phyloP scores from a whole-genome alignment of 164 flowering plant species.

The Sedum album region DNA sequence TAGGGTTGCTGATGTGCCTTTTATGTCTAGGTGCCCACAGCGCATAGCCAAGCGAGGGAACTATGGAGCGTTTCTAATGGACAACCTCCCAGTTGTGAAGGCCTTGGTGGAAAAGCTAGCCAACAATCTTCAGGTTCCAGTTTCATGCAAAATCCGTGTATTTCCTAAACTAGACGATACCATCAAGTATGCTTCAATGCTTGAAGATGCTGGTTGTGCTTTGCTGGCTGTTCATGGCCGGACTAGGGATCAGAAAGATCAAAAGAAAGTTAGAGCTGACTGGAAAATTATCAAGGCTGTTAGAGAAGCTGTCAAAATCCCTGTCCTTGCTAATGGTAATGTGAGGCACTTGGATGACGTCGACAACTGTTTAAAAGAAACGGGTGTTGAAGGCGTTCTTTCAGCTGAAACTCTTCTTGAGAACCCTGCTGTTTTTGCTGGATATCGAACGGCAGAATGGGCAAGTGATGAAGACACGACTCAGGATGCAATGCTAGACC shows the following conservation, averaged over 20 bases:
- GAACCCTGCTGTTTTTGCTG: conserved; percentile 94
- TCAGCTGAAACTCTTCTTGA: conserved; percentile 96
- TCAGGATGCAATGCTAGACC: conserved; percentile 49
- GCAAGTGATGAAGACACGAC: conserved; percentile 21
- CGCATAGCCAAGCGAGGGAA: conserved; percentile 90
- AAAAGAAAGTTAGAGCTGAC: conserved; percentile 68
- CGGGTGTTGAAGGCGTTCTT: conserved; percentile 86
- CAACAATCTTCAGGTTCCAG: conserved; percentile 63
- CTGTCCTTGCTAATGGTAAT: conserved; percentile 93
- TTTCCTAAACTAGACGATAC: conserved; percentile 76
- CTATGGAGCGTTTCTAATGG: conserved; percentile 97
- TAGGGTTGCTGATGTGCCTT: background rate
- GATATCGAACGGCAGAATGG: conserved; percentile 75
- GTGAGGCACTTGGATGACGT: conserved; percentile 81
- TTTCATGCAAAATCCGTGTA: conserved; percentile 87
- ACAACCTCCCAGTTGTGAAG: conserved; percentile 74
- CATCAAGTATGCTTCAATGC: conserved; percentile 76
- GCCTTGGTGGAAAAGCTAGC: conserved; percentile 73
- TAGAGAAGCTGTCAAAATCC: conserved; percentile 57
- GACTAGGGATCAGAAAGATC: conserved; percentile 87
- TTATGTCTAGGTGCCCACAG: conserved; percentile 75
- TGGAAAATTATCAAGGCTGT: conserved; percentile 82
- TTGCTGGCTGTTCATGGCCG: conserved; percentile 95
- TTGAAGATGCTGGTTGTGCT: conserved; percentile 94
- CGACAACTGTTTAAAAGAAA: conserved; percentile 52